Conservation (phyloP, 768 basidiomycete species). For the Kwoniella bestiolae region DNA sequence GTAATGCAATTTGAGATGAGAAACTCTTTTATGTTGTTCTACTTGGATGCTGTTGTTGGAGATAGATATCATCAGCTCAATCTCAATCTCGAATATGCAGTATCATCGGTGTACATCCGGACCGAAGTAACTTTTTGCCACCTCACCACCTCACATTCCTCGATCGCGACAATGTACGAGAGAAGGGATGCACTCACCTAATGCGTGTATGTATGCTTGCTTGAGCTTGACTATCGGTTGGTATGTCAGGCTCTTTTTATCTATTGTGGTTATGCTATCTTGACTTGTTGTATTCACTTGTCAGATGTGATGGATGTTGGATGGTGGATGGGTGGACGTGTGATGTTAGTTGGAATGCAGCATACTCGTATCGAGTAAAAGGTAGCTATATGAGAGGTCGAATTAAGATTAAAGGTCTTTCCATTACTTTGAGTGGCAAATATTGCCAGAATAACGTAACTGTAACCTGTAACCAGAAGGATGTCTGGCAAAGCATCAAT, state of each 20-base stretch:
- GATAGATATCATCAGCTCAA: neutral
- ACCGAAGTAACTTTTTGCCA: neutral
- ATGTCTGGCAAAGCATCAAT: no score
- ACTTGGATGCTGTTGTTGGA: no score
- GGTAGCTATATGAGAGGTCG: neutral
- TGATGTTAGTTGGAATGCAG: neutral
- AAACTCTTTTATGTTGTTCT: no score
- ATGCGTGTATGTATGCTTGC: conserved; percentile 11
- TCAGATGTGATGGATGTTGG: no score
- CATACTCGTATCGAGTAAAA: neutral
- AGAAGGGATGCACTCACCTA: neutral
- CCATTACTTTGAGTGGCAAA: conserved; percentile 22
- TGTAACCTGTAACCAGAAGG: no score
- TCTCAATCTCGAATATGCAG: neutral
- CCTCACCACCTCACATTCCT: neutral
- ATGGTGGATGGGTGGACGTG: neutral
- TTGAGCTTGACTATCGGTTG: neutral
- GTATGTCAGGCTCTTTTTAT: neutral
- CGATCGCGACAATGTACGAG: no score
- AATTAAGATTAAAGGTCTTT: conserved; percentile 13
- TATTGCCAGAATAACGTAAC: no score
- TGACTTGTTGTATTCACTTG: no score
- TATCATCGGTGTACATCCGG: neutral
- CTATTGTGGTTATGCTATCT: neutral
- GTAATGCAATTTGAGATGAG: no score